A percentile compares a stretch with the other conserved stretches of the same genome.
Evolutionary conservation across 306 rosid genomes (phyloP).

Genomic region (Trifolium fragiferum): DNA sequence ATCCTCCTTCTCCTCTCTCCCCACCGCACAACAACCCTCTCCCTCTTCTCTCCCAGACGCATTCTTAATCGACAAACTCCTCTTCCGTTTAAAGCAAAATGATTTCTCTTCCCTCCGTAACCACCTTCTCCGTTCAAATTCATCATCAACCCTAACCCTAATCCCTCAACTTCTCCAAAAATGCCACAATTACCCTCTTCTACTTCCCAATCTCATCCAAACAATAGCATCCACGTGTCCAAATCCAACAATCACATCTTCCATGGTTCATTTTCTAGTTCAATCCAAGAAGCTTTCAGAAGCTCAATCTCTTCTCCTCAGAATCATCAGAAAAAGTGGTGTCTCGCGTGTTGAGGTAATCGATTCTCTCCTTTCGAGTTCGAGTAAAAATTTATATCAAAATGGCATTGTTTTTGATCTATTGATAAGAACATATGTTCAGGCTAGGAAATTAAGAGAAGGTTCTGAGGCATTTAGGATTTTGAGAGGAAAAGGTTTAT

Average conservation of each 20-base stretch:
- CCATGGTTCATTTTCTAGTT: conserved; percentile 65
- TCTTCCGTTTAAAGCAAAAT: conserved; percentile 62
- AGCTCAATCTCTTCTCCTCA: conserved; percentile 76
- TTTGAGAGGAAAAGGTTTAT: conserved; percentile 57
- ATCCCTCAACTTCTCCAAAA: conserved; percentile 59
- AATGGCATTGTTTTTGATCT: conserved; percentile 58
- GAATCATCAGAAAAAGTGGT: conserved; percentile 75
- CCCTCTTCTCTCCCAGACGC: conserved; percentile 46
- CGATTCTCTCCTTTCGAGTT: conserved; percentile 40
- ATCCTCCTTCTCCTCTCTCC: neutral
- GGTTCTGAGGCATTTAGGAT: conserved; percentile 70
- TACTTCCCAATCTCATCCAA: conserved; percentile 51
- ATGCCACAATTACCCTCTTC: conserved; percentile 49
- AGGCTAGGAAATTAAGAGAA: conserved; percentile 82
- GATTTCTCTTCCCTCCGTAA: conserved; percentile 43
- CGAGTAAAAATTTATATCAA: neutral
- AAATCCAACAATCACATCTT: conserved; percentile 42
- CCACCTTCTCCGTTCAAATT: conserved; percentile 52
- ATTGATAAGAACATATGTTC: conserved; percentile 82
- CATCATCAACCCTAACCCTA: conserved; percentile 31
- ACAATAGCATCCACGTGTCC: conserved; percentile 48
- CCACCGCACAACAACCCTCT: conserved; percentile 10
- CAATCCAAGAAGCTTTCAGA: conserved; percentile 59
- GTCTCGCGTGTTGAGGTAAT: conserved; percentile 66
- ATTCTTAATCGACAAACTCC: conserved; percentile 59